Percentiles rank a stretch among this genome's conserved stretches.
These are phyloP conservation scores for Paraglomus brasilianum DNA, from an alignment of 192 early-diverging fungal species.

Conservation along the genomic window DNA sequence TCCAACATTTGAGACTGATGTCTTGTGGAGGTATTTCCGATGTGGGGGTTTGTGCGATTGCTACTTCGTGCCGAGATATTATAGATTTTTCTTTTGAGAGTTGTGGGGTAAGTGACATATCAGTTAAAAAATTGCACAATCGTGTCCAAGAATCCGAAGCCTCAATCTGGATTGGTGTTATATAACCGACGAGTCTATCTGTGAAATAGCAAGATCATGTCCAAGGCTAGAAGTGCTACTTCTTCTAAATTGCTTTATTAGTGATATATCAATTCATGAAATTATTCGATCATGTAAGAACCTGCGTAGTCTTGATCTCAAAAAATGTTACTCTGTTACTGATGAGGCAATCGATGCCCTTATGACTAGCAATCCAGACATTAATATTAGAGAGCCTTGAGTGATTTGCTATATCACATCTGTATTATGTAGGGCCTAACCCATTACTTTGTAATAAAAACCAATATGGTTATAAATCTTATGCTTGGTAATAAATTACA, in stretches of 20 bases:
- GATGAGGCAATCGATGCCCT: constrained; percentile 20
- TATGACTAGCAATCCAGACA: constrained; percentile 7
- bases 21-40: constrained; percentile 21
- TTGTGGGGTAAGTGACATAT: constrained; percentile 23
- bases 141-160: not conserved
- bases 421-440: constrained; percentile 6
- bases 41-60: constrained; percentile 19
- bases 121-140: constrained; percentile 23
- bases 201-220: constrained; percentile 19
- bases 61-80: constrained; percentile 19
- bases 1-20: constrained; percentile 27
- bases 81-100: constrained; percentile 17
- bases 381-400: constrained; percentile 20
- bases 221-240: constrained; percentile 12
- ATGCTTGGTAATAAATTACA: not conserved
- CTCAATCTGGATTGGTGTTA: constrained; percentile 24
- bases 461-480: constrained; percentile 6
- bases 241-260: constrained; percentile 3
- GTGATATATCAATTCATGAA: constrained; percentile 21
- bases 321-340: constrained; percentile 12
- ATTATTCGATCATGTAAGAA: constrained; percentile 25
- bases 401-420: constrained; percentile 17
- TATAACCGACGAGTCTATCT: constrained; percentile 24
- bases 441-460: not conserved
- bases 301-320: constrained; percentile 24